Evolutionary conservation across 345 rosid species (phyloP).

Genomic region (Reutealis trisperma): DNA sequence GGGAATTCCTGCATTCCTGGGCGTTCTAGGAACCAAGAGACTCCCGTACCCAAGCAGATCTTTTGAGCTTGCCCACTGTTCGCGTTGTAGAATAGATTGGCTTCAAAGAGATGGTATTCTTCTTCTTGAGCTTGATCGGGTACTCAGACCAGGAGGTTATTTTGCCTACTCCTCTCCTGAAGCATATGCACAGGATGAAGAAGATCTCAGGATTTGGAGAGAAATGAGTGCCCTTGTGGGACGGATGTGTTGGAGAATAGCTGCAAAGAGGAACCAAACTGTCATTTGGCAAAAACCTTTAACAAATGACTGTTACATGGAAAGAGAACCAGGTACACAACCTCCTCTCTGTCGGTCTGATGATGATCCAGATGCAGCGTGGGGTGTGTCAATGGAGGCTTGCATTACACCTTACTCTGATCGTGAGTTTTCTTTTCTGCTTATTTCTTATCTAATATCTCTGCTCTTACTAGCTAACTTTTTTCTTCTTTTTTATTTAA

Average conservation of each 20-base stretch:
- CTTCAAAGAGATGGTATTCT: slow-evolving; percentile 97
- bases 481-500: not conserved
- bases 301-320: slow-evolving; percentile 81
- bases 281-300: slow-evolving; percentile 96
- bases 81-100: slow-evolving; percentile 99
- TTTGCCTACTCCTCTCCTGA: slow-evolving; percentile 99
- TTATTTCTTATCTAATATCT: slow-evolving; percentile 5
- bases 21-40: slow-evolving; percentile 93
- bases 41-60: slow-evolving; percentile 99
- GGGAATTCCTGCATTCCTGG: slow-evolving; percentile 98
- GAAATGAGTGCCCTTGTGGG: slow-evolving; percentile 91
- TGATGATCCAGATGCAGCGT: slow-evolving; percentile 86
- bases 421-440: slow-evolving; percentile 52
- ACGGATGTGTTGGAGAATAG: slow-evolving; percentile 97
- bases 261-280: slow-evolving; percentile 88
- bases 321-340: slow-evolving; percentile 75
- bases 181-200: slow-evolving; percentile 97
- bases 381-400: slow-evolving; percentile 87
- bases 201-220: slow-evolving; percentile 88
- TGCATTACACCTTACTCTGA: slow-evolving; percentile 90
- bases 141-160: slow-evolving; percentile 98
- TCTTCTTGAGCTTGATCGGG: slow-evolving; percentile 94
- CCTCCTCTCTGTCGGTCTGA: slow-evolving; percentile 93
- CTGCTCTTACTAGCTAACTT: not conserved
- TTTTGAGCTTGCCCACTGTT: slow-evolving; percentile 95